Base-by-base conservation (phyloP, 2,329 filamentous ascomycete species). In the Talaromyces piceae region DNA sequence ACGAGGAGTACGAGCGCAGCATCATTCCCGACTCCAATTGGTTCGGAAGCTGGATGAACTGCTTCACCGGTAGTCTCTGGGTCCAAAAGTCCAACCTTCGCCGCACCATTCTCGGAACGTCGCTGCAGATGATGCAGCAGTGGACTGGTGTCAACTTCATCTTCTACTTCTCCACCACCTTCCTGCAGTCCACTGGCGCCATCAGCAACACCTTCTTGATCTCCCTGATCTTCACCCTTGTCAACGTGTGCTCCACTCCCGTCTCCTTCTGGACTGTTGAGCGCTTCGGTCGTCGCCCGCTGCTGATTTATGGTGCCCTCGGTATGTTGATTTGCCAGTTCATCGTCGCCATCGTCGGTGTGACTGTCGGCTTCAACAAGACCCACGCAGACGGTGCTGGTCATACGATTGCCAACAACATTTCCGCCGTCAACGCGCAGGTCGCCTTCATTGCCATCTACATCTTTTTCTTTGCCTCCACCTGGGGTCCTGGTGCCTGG, bases 121-220 rank as follows among this genome's bases (percentile, higher is more conserved):
- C 83, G 23, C 75, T 88, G 28, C 85, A 88, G 75, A 88, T 88
- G 84, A 87, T 88, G 83, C 85, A 88, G 71, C 84, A 87, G 71
- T 58, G 80, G 81, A 91, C 87, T 23, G 88, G 89, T 76, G 86
- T 95, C 73, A 95, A 95, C 79, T 94, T 91, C 73, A 88, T 93
- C 77, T 93, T 91, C 77, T 87, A 88, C 75, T 88, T 84, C 75
- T 88, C 87, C 30, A 90, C 87, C 28, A 82, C 86, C 54, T 94
- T 95, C 82, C 87, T 95, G 74, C 72, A 86, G 71, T 82, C 83
- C 22, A 84, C 86, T 26, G 85, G 85, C 59, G 86, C 86, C 61
- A 88, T 94, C 62, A 59, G 66, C 55, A 85, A 95, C 76, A 77
- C 81, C 41, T 95, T 95, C 80, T 69, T 94, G 61, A 90, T 93